Percentiles rank a stretch among this genome's conserved stretches.
Conservation (phyloP, 2,329 filamentous ascomycete species). For the Stagonosporopsis rhizophila region DNA sequence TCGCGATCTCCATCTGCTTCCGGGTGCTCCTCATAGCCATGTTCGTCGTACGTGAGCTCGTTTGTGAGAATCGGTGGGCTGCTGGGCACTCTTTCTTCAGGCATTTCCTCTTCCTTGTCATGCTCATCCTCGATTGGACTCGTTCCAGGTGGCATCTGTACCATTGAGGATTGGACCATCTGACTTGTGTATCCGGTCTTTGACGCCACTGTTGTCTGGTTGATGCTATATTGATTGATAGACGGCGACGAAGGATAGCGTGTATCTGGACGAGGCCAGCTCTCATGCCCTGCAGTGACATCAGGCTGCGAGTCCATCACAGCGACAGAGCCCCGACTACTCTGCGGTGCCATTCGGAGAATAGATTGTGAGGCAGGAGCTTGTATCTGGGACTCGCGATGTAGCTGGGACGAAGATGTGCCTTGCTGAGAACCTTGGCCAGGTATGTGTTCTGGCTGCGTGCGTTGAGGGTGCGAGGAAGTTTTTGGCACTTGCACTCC, state of each 20-base stretch:
- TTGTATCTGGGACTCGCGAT: constrained; percentile 29
- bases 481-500: constrained; percentile 48
- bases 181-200: constrained; percentile 44
- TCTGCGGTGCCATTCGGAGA: constrained; percentile 26
- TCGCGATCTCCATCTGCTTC: constrained; percentile 25
- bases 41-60: constrained; percentile 36
- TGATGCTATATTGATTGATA: constrained; percentile 44
- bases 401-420: constrained; percentile 31
- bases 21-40: constrained; percentile 32
- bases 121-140: constrained; percentile 22
- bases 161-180: constrained; percentile 40
- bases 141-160: constrained; percentile 37
- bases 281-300: constrained; percentile 32
- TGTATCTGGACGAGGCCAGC: constrained; percentile 30
- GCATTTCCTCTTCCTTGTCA: constrained; percentile 14
- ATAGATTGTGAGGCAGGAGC: constrained; percentile 27
- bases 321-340: constrained; percentile 49
- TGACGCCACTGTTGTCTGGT: constrained; percentile 43
- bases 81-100: constrained; percentile 44
- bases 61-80: constrained; percentile 42
- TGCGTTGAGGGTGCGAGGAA: constrained; percentile 44
- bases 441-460: constrained; percentile 30
- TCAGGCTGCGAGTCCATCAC: constrained; percentile 57
- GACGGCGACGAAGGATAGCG: constrained; percentile 49
- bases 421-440: constrained; percentile 28